These are phyloP conservation scores for Cardamine chenopodiifolia DNA, from an alignment of 345 rosid species.

Conservation along the genomic window DNA sequence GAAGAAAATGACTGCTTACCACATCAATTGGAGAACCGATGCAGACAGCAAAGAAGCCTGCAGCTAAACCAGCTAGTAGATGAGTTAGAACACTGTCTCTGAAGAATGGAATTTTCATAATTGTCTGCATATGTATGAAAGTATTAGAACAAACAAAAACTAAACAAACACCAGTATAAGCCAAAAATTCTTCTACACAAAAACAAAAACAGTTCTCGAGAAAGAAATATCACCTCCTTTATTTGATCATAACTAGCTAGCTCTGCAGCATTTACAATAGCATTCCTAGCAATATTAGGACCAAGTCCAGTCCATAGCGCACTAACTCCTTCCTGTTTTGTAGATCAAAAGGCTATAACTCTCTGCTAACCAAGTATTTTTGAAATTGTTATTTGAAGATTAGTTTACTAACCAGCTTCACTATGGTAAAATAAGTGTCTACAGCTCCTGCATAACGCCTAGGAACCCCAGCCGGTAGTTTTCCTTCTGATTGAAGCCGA, in stretches of 20 bases:
- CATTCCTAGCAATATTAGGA: constrained; percentile 92
- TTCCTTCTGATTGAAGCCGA: constrained; percentile 94
- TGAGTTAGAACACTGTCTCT: constrained; percentile 78
- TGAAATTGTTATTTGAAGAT: neutral
- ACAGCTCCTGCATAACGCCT: constrained; percentile 90
- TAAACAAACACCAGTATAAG: constrained; percentile 31
- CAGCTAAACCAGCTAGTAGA: constrained; percentile 87
- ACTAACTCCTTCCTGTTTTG: constrained; percentile 70
- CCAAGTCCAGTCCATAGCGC: constrained; percentile 98
- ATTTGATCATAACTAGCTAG: constrained; percentile 97
- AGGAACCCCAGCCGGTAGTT: constrained; percentile 79
- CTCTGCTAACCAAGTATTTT: constrained; percentile 5
- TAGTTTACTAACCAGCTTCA: constrained; percentile 61
- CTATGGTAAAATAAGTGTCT: constrained; percentile 78
- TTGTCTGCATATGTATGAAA: constrained; percentile 75
- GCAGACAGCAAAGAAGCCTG: constrained; percentile 93
- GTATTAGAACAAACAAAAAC: constrained; percentile 45
- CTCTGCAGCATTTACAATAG: constrained; percentile 96
- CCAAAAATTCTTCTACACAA: constrained; percentile 10
- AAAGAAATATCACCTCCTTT: constrained; percentile 60
- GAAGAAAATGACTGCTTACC: constrained; percentile 50
- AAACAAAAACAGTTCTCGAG: constrained; percentile 2
- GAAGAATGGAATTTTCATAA: constrained; percentile 95
- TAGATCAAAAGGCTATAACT: constrained; percentile 13
- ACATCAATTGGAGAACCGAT: constrained; percentile 97